Evolutionary conservation across 2,329 filamentous ascomycete species (phyloP), one percentile per base, ranked within the genome.

Genomic region (Alternaria dauci): DNA sequence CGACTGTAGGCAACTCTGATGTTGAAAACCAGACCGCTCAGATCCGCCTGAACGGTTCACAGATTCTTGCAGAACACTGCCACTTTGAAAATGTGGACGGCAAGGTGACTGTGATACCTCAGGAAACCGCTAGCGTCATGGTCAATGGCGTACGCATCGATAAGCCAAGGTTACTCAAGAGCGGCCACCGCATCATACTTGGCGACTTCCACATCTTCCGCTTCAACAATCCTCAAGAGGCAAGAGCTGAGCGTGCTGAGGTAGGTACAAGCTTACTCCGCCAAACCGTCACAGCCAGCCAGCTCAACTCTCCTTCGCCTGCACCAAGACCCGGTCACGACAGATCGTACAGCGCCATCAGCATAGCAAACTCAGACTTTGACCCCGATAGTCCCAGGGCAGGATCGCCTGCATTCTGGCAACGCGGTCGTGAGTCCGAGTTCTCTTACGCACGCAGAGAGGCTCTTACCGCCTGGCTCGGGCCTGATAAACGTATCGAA

Each of bases 151-250:
- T 94, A 66, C 91, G 94, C 18, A 91, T 98, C 55, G 88, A 93
- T 55, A 93, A 94, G 72, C 89, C 94, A 1, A 93, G 90, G 67
- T 88, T 93, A 66, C 84, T 99, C 43, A 90, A 94, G 74, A 97
- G 94, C 71, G 95, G 95, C 6, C 97, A 94, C 76, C 91, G 95
- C 63, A 91, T 99, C 55, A 99, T 99, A 64, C 84, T 99, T 9
- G 95, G 95, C 41, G 95, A 99, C 78, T 99, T 99, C 71, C 95
- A 99, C 78, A 99, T 99, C 62, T 98, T 99, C 81, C 87, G 95
- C 58, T 99, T 99, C 83, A 99, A 98, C 72, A 94, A 99, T 75
- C 95, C 95, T 0, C 91, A 97, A 84, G 95, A 99, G 81, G 95
- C 95, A 30, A 89, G 92, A 59, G 94, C 94, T 3, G 95, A 99